Evolutionary conservation across 352 stramenopile species (phyloP), one percentile per base, ranked within the genome.

Genomic region (Pythium aquatile): DNA sequence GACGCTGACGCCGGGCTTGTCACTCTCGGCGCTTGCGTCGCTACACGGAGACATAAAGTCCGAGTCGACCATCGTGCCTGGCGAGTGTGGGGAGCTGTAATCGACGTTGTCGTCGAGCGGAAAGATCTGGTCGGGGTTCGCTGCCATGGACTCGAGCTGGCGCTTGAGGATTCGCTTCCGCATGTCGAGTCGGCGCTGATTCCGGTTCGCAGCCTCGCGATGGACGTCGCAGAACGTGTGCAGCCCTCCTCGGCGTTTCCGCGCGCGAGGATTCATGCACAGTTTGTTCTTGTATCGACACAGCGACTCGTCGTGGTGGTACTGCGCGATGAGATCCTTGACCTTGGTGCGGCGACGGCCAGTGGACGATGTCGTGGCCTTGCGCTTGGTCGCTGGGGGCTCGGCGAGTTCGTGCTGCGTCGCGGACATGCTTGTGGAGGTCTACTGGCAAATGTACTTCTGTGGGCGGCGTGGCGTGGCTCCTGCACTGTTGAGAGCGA

Each of bases 281-380:
- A 63, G 53, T 49, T 72, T 72, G 65, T 64, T 72, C 54, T 64
- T 61, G 55, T 72, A 72, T 16, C 65, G 65, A 44, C 65, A 72
- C 1, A 61, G 47, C 33, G 37, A 29, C 55, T 68, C 55, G 54
- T 72, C 59, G 20, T 69, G 61, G 9, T 63, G 55, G 55, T 68
- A 63, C 46, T 58, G 42, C 32, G 54, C 61, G 35, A 68, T 62
- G 9, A 68, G 26, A 29, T 62, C 55, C 47, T 57, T 61, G 20
- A 63, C 55, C 28, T 58, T 62, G 42, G 33, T 47, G 39, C 61
- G 61, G 4, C 61, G 61, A 1, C 61, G 61, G 4, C n/a, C 26
- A 11, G n/a, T 52, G 5, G 37, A n/a, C 1, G 37, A 13, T 10
- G 37, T 42, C 44, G 28, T 20, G n/a, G 29, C 28, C 44, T 47